Percentiles rank a stretch among this genome's conserved stretches.
These are phyloP conservation scores for Thuidium tamariscinum DNA, from an alignment of 225 moss, liverwort and hornwort genomes.

Conservation along the genomic window DNA sequence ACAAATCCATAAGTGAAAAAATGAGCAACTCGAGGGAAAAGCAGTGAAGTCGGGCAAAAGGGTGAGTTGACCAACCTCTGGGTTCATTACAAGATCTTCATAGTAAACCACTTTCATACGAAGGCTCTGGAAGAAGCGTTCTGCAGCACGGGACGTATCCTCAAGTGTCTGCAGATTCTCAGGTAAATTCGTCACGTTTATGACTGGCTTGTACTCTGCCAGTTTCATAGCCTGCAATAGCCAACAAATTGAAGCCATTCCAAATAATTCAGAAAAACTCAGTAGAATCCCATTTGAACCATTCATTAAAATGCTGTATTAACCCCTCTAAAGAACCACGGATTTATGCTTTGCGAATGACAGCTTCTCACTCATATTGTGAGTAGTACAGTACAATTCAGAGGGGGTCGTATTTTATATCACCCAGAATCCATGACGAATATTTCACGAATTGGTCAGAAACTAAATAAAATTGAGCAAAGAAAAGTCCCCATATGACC, in stretches of 20 bases:
- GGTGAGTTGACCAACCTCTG: conserved; percentile 10
- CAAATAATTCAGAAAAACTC: background rate
- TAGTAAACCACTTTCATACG: conserved; percentile 46
- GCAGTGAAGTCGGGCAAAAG: background rate
- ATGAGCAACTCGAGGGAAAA: background rate
- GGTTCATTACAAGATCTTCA: conserved; percentile 39
- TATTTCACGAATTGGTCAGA: background rate
- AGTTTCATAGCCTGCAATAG: conserved; percentile 35
- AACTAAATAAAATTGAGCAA: background rate
- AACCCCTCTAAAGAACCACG: background rate
- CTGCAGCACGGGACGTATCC: conserved; percentile 24
- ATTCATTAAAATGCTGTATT: background rate
- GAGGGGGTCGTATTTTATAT: background rate
- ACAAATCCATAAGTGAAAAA: background rate
- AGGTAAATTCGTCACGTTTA: conserved; percentile 30
- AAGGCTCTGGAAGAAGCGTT: conserved; percentile 20
- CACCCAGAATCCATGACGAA: background rate
- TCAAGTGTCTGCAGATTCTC: conserved; percentile 31
- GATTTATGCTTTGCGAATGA: background rate
- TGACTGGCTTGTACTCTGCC: conserved; percentile 51
- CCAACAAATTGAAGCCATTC: background rate
- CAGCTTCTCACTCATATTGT: background rate
- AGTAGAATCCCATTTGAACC: too few species aligned
- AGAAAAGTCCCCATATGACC: background rate
- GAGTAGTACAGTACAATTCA: background rate